phyloP scores from a whole-genome alignment of 1,284 basidiomycete species.

The Trametes sp. region DNA sequence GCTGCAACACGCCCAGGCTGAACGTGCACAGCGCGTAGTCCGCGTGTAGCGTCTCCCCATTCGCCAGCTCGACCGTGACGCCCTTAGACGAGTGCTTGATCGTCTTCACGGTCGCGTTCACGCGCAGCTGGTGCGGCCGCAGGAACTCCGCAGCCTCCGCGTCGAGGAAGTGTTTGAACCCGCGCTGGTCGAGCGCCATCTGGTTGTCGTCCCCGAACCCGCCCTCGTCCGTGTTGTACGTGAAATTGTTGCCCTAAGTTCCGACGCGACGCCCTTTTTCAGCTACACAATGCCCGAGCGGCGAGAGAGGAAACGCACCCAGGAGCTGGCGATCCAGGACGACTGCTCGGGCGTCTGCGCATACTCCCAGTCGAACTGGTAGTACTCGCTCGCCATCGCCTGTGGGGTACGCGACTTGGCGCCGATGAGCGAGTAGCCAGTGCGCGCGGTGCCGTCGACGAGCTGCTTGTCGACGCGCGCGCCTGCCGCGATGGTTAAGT shows the following conservation, averaged over 20 bases:
- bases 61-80: constrained; percentile 50
- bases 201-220: constrained; percentile 65
- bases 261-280: neutral
- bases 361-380: constrained; percentile 61
- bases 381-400: constrained; percentile 62
- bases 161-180: constrained; percentile 63
- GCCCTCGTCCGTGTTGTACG: constrained; percentile 60
- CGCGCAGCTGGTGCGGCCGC: constrained; percentile 50
- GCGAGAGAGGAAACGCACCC: constrained; percentile 47
- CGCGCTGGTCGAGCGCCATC: constrained; percentile 65
- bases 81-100: constrained; percentile 56
- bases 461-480: constrained; percentile 36
- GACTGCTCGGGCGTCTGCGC: constrained; percentile 66
- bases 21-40: constrained; percentile 45
- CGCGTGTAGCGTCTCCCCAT: constrained; percentile 47
- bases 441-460: constrained; percentile 57
- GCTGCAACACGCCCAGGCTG: constrained; percentile 66
- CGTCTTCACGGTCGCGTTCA: constrained; percentile 60
- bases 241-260: constrained; percentile 68
- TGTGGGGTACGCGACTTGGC: constrained; percentile 53
- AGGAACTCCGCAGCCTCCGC: constrained; percentile 63
- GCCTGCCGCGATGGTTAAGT: constrained; percentile 48
- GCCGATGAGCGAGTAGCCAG: constrained; percentile 57
- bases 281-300: neutral
- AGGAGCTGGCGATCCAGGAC: constrained; percentile 67